A percentile compares a stretch with the other conserved stretches of the same genome.
These are phyloP conservation scores for Ulota crispa DNA, from an alignment of 225 moss, liverwort and hornwort species.

Conservation along the genomic window DNA sequence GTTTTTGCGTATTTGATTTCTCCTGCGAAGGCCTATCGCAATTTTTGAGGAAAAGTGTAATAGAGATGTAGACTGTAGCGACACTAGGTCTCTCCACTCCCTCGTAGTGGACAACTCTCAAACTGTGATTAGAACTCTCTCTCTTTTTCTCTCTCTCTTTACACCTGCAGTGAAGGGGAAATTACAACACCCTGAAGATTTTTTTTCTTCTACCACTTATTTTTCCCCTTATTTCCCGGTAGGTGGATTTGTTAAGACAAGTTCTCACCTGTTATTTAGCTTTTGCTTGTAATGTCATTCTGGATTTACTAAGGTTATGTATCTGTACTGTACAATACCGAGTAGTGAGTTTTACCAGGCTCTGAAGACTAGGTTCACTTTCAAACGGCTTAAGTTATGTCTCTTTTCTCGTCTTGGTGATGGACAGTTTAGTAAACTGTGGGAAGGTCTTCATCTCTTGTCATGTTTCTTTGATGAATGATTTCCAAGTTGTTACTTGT, in stretches of 20 bases:
- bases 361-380: neutral
- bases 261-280: neutral
- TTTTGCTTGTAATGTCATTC: slow-evolving; percentile 2
- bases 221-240: neutral
- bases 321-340: slow-evolving; percentile 21
- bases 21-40: slow-evolving; percentile 14
- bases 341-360: slow-evolving; percentile 11
- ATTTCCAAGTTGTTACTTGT: neutral
- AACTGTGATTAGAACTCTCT: neutral
- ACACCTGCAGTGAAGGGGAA: neutral
- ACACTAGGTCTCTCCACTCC: slow-evolving; percentile 16
- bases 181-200: neutral
- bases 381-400: too few relatives aligned
- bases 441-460: neutral
- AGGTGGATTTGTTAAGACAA: slow-evolving; percentile 14
- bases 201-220: accelerated
- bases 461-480: too few relatives aligned
- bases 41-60: slow-evolving; percentile 40
- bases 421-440: too few relatives aligned
- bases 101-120: neutral
- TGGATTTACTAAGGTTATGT: slow-evolving; percentile 6
- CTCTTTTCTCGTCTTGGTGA: neutral
- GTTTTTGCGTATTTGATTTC: slow-evolving; percentile 13
- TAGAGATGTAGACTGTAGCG: slow-evolving; percentile 9
- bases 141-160: neutral